Evolutionary conservation across 192 early-diverging fungal species (phyloP), one percentile per base, ranked within the genome.

Genomic region (Oehlia diaphana): DNA sequence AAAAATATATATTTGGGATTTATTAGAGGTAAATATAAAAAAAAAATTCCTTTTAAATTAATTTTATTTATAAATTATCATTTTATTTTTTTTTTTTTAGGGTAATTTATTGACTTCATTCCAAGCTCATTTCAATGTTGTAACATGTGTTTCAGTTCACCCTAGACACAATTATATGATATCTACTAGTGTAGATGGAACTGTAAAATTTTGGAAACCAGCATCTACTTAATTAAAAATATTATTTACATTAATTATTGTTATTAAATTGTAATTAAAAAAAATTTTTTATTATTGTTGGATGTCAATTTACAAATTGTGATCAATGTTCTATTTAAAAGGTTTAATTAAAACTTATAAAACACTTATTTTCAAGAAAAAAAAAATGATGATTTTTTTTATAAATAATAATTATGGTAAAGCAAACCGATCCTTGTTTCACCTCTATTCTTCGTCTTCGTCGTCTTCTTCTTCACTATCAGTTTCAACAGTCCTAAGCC

Each of bases 1-100:
- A 12, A 85, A 83, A 49, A 92, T 98, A 8, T 92, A 91, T 81
- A 86, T 96, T 50, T 99, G 96, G 96, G 92, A 96, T 84, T 82
- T 95, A 26, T 84, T 94, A 14, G 93, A 92, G 67, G 89, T 87
- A 73, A 31, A n/a, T 10, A n/a, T 31, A 42, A 19, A 37, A 35
- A 16, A 4, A 16, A 63, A 13, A 37, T 0, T 26, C 3, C 7
- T 26, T 50, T 23, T 74, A 7, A 23, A n/a, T 12, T 28, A 28
- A 19, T 63, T 39, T 21, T 23, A 3, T 23, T 28, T 31, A 50
- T 75, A 63, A 14, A 9, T 21, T 58, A 28, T 74, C 5, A 26
- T 26, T 26, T 26, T 26, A 0, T 26, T 26, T 26, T 26, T n/a
- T 37, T 3, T 9, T 39, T 33, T 6, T 31, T 87, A 88, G 91